A percentile compares a stretch with the other conserved stretches of the same genome.
Evolutionary conservation across 176 grass and related monocot species (phyloP).

Genomic region (Paspalum notatum): DNA sequence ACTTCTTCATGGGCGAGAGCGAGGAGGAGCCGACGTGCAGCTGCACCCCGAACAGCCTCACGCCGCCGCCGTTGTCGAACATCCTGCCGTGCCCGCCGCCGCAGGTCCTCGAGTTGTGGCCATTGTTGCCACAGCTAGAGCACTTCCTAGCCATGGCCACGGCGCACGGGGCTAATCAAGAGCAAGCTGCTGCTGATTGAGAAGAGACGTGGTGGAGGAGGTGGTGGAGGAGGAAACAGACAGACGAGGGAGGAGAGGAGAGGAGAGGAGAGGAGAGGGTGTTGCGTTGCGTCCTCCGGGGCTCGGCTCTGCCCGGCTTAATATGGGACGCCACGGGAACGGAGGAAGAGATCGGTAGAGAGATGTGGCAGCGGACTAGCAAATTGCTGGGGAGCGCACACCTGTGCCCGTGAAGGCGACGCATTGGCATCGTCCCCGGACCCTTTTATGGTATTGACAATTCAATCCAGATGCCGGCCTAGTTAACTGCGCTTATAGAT

Average conservation of each 20-base stretch:
- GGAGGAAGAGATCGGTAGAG: not conserved
- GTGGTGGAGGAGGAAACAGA: not conserved
- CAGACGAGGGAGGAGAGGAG: conserved; percentile 3
- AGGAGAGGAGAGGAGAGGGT: not conserved
- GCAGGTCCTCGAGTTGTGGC: conserved; percentile 98
- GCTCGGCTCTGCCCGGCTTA: conserved; percentile 25
- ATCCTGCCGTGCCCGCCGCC: conserved; percentile 22
- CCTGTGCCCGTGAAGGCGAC: conserved; percentile 56
- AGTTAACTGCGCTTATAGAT: conserved; percentile 52
- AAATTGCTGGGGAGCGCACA: conserved; percentile 48
- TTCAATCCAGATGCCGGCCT: conserved; percentile 44
- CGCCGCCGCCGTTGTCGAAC: conserved; percentile 17
- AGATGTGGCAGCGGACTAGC: conserved; percentile 45
- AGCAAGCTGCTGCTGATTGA: not conserved
- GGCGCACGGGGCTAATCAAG: not conserved
- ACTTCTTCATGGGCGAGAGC: conserved; percentile 58
- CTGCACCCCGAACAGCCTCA: conserved; percentile 88
- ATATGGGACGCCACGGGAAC: not conserved
- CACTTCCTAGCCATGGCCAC: conserved; percentile 81
- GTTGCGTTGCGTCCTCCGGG: conserved; percentile 7
- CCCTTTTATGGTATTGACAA: conserved; percentile 51
- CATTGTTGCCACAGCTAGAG: conserved; percentile 86
- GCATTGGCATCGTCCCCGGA: conserved; percentile 41
- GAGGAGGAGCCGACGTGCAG: conserved; percentile 53
- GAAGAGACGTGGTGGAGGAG: not conserved